A percentile compares a stretch with the other conserved stretches of the same genome.
Evolutionary conservation across 257 asterid species (phyloP).

Genomic region (Perilla frutescens): DNA sequence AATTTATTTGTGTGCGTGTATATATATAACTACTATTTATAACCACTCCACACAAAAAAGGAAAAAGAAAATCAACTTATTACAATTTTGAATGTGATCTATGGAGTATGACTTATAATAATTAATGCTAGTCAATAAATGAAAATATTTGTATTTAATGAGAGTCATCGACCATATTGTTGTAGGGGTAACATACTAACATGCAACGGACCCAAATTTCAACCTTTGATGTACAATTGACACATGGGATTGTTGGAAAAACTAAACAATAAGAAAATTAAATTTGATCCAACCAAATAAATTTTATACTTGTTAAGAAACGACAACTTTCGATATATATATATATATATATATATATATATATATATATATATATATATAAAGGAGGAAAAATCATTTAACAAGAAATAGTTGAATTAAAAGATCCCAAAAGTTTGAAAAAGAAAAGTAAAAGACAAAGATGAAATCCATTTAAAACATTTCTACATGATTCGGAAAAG

Average conservation of each 20-base stretch:
- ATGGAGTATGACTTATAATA: too few relatives aligned
- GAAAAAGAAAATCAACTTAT: too few relatives aligned
- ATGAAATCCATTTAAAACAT: not conserved
- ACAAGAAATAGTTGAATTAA: not conserved
- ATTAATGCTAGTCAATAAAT: too few relatives aligned
- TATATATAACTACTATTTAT: too few relatives aligned
- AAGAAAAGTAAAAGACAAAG: not conserved
- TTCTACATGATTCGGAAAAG: not conserved
- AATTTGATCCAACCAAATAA: not conserved
- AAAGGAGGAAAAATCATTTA: not conserved
- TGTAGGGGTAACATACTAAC: not conserved
- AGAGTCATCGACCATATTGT: constrained; percentile 2
- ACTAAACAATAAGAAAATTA: too few relatives aligned
- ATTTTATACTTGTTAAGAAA: not conserved
- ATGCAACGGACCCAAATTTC: constrained; percentile 28
- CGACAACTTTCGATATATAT: not conserved
- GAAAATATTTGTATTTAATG: not conserved
- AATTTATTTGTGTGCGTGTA: too few relatives aligned
- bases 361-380: not conserved
- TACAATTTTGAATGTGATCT: too few relatives aligned
- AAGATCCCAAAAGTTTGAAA: not conserved
- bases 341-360: too few relatives aligned
- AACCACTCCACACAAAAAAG: too few relatives aligned
- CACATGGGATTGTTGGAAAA: constrained; percentile 35
- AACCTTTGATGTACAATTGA: constrained; percentile 24